Evolutionary conservation across 176 grass and related monocot genomes (phyloP).

Genomic region (Luzula sylvatica): DNA sequence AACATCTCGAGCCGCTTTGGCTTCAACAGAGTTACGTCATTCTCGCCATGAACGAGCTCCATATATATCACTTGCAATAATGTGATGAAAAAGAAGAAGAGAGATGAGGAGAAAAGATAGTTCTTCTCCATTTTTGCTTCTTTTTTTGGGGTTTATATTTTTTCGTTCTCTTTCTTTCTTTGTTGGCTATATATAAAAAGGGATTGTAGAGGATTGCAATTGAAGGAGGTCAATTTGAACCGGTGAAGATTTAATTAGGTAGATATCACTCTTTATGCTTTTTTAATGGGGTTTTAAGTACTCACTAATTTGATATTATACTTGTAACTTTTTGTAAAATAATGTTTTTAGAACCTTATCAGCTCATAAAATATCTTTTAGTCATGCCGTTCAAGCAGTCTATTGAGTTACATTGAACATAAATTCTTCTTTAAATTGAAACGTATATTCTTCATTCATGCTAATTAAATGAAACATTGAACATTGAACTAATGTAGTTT

Average conservation of each 20-base stretch:
- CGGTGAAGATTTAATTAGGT: background rate
- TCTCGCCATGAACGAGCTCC: conserved; percentile 12
- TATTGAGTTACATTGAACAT: no score
- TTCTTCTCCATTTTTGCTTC: conserved; percentile 33
- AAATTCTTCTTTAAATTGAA: no score
- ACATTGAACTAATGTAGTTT: no score
- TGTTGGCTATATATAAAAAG: background rate
- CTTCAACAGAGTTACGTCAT: conserved; percentile 13
- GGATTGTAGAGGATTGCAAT: background rate
- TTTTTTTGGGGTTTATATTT: background rate
- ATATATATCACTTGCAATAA: conserved; percentile 10
- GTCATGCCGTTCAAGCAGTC: no score
- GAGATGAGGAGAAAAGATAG: conserved; percentile 6
- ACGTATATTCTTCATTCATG: no score
- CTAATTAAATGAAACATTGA: no score
- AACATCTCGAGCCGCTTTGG: conserved; percentile 61
- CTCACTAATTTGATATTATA: no score
- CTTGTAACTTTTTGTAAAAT: no score
- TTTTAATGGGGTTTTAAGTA: background rate
- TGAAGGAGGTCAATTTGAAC: background rate
- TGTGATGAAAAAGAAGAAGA: conserved; percentile 1
- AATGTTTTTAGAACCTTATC: no score
- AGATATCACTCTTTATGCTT: background rate
- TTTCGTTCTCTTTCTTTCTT: background rate
- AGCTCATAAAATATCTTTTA: no score